phyloP scores from a whole-genome alignment of 2,329 filamentous ascomycete species.

The Hysterium pulicare region DNA sequence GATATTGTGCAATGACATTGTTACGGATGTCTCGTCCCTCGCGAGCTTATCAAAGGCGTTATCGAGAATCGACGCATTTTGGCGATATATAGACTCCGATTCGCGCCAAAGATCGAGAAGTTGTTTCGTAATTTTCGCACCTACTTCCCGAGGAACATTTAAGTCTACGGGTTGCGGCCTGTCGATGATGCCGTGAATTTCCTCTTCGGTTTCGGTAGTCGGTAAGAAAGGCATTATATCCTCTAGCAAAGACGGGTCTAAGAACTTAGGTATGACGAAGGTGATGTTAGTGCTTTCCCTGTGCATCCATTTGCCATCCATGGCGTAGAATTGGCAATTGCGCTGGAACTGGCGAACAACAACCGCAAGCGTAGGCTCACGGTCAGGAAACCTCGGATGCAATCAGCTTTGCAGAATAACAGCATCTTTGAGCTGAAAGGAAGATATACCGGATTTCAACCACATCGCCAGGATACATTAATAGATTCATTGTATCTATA shows the following conservation, averaged over 20 bases:
- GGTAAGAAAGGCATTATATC: constrained; percentile 53
- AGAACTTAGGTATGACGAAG: constrained; percentile 50
- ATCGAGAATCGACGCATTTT: constrained; percentile 46
- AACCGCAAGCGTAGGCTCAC: constrained; percentile 47
- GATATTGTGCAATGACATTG: constrained; percentile 48
- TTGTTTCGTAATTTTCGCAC: constrained; percentile 41
- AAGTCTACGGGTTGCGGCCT: constrained; percentile 36
- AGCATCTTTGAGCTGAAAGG: no score
- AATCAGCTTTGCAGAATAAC: no score
- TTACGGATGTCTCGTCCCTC: constrained; percentile 41
- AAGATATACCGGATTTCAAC: constrained; percentile 41
- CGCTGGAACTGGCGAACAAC: constrained; percentile 43
- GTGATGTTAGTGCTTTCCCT: constrained; percentile 37
- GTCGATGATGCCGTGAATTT: constrained; percentile 30
- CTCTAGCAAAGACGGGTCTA: constrained; percentile 43
- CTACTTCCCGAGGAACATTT: constrained; percentile 45
- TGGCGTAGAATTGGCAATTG: constrained; percentile 48
- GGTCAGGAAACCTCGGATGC: no score
- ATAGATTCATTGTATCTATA: constrained; percentile 32
- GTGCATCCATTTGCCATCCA: constrained; percentile 49
- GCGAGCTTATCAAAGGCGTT: constrained; percentile 48
- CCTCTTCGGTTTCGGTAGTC: constrained; percentile 29
- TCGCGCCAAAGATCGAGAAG: constrained; percentile 45
- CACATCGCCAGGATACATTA: constrained; percentile 47
- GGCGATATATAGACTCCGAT: constrained; percentile 47